Evolutionary conservation across 2,329 filamentous ascomycete genomes (phyloP), one percentile per base, ranked within the genome.

Genomic region (Lojkania enalia): DNA sequence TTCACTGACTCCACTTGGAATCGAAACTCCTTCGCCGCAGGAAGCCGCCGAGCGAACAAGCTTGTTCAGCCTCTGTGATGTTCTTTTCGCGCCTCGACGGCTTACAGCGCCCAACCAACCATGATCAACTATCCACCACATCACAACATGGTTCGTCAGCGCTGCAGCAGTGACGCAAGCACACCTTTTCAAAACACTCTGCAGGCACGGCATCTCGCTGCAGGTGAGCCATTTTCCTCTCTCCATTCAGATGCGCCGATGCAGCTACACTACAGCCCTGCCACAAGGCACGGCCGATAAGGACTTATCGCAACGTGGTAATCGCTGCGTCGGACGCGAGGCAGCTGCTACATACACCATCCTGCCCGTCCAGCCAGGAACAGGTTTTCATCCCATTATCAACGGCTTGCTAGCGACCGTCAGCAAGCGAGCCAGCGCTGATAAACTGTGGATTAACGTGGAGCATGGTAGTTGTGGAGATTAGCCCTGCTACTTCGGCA

Each of bases 231-330:
- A 47, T 47, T 48, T 43, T 9, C 19, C 4, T 18, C 14, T 33
- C 12, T 18, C 38, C 35, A 33, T 14, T 39, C 19, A 29, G 35
- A 14, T 30, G 7, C 43, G 29, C n/a, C n/a, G 25, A 18, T 37
- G 21, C 7, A 18, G 20, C n/a, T 25, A 20, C 27, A 16, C 35
- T 20, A 30, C 44, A 48, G 44, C 44, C 42, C 44, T 39, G 39
- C 23, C 15, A 21, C 35, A 42, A 35, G 44, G 39, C 44, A 35
- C 39, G 18, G 32, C 38, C 11, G 33, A 35, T 48, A 39, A 37
- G 16, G 7, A 18, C 27, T 20, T 36, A 40, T 48, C 45, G 40
- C 45, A 48, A 48, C 45, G 40, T 48, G 40, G 44, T 36, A 15
- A 18, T 20, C 23, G 4, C n/a, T 13, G 14, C 30, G 30, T 7